Evolutionary conservation across 192 early-diverging fungal genomes (phyloP), one percentile per base, ranked within the genome.

Genomic region (Rhizoclosmatium sp.): DNA sequence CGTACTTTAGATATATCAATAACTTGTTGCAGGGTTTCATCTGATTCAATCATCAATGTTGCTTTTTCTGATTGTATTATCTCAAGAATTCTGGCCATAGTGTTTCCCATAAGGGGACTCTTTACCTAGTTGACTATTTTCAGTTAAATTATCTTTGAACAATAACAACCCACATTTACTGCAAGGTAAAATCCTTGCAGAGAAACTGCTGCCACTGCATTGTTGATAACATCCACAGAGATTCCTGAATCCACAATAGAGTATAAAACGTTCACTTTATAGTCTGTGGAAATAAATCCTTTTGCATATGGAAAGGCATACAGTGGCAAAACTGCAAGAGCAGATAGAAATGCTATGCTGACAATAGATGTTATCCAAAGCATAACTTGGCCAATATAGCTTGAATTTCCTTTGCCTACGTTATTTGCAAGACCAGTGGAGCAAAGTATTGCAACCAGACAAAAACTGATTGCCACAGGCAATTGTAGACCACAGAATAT

Each of bases 181-280:
- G 23, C 3, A 44, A 75, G 12, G 45, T 75, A 75, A 45, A 75
- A 75, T 62, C 72, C 72, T 61, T 75, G 72, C 47, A 75, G 39
- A 19, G 21, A 7, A 40, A n/a, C 59, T 4, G 59, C 7, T 46
- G 56, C 31, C 40, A 75, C 45, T 7, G 46, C 39, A 49, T 47
- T 7, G 7, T 56, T 9, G 14, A 58, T 54, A 42, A 19, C 9
- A 31, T 48, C 59, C 42, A 58, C 56, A 58, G 19, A 19, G 12
- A 71, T 39, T 4, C 4, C 4, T 14, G 46, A 54, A 68, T 68
- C 65, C 4, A 42, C 23, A 71, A 71, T 54, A 10, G 10, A 7
- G 40, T 56, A 71, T 5, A 62, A 31, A 19, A 75, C 7, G 42
- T 62, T 59, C 3, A 75, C 59, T 40, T 59, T 23, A 31, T 59